Evolutionary conservation across 306 rosid genomes (phyloP).

Genomic region (Senna tora): DNA sequence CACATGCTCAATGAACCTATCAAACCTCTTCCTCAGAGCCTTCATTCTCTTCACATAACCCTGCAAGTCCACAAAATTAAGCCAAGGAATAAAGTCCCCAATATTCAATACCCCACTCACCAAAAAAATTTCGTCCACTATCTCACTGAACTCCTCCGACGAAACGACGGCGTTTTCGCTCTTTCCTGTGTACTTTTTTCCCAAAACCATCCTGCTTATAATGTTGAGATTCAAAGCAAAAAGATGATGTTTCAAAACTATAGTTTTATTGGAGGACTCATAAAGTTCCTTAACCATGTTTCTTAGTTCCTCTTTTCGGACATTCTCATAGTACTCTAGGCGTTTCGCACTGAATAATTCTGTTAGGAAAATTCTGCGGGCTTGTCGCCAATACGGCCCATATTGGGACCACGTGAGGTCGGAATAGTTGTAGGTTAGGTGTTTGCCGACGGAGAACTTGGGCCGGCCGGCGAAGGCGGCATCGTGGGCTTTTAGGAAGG

Average conservation of each 20-base stretch:
- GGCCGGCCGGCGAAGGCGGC: conserved; percentile 53
- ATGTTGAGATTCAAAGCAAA: conserved; percentile 61
- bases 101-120: conserved; percentile 69
- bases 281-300: conserved; percentile 36
- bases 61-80: conserved; percentile 72
- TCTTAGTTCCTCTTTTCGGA: conserved; percentile 56
- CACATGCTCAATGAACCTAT: conserved; percentile 43
- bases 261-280: conserved; percentile 11
- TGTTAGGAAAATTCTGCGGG: conserved; percentile 65
- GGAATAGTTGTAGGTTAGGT: conserved; percentile 73
- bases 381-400: conserved; percentile 79
- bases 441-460: conserved; percentile 62
- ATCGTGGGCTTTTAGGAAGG: conserved; percentile 51
- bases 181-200: conserved; percentile 59
- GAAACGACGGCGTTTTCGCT: conserved; percentile 43
- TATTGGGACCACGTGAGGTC: conserved; percentile 75
- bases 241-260: conserved; percentile 53
- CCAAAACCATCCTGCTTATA: conserved; percentile 80
- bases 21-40: conserved; percentile 63
- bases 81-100: conserved; percentile 84
- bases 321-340: conserved; percentile 62
- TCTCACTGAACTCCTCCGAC: conserved; percentile 67
- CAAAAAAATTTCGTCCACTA: conserved; percentile 78
- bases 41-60: conserved; percentile 88
- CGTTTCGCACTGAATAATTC: conserved; percentile 67